Conservation (phyloP, 352 stramenopile genomes). For the Globisporangium radiosum region DNA sequence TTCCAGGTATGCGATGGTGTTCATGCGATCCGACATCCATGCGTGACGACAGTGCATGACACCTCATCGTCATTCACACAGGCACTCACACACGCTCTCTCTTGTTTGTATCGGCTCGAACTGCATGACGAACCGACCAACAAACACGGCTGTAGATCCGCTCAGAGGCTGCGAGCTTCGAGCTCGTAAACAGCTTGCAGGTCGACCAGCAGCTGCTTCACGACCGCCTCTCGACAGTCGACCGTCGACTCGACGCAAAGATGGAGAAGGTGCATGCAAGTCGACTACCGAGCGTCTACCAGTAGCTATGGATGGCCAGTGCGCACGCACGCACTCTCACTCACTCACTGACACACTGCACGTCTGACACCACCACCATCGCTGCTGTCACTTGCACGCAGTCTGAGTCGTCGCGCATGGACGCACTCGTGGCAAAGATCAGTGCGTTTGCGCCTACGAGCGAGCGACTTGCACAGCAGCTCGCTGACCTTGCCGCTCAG, state of each 20-base stretch:
- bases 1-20: conserved; percentile 11
- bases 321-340: too few species aligned
- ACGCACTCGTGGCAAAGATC: conserved; percentile 48
- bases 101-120: too few species aligned
- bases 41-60: too few species aligned
- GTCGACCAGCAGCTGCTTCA: conserved; percentile 39
- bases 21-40: too few species aligned
- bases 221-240: conserved; percentile 31
- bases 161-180: conserved; percentile 25
- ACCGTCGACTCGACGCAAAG: conserved; percentile 39
- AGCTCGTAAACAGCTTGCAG: conserved; percentile 33
- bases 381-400: conserved; percentile 9
- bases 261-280: conserved; percentile 47
- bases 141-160: conserved; percentile 13
- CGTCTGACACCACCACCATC: too few species aligned
- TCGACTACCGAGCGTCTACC: neutral
- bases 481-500: conserved; percentile 13
- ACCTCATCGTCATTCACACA: neutral
- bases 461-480: conserved; percentile 19
- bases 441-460: conserved; percentile 40
- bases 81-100: neutral
- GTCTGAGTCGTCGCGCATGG: conserved; percentile 39
- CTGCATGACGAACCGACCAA: too few species aligned
- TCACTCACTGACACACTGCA: too few species aligned
- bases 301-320: too few species aligned